A percentile compares a stretch with the other conserved stretches of the same genome.
phyloP scores from a whole-genome alignment of 441 rosid genomes.

The Metrosideros polymorpha region DNA sequence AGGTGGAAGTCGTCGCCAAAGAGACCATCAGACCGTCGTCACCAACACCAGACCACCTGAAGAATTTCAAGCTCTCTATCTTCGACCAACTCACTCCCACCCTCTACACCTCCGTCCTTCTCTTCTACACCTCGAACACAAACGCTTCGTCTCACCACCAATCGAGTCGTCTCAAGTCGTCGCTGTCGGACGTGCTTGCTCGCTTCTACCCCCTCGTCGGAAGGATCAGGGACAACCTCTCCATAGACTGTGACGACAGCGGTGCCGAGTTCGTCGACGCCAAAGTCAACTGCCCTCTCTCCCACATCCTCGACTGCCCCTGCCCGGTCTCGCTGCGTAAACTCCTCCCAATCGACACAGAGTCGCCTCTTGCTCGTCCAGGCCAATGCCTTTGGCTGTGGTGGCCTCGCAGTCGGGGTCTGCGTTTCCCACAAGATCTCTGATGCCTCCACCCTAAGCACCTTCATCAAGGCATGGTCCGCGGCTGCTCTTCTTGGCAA shows the following conservation, averaged over 20 bases:
- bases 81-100: slow-evolving; percentile 4
- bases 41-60: not conserved
- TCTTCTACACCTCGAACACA: not conserved
- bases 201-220: slow-evolving; percentile 6
- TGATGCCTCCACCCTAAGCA: slow-evolving; percentile 1
- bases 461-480: slow-evolving; percentile 4
- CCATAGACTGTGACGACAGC: not conserved
- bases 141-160: not conserved
- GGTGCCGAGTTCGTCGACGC: slow-evolving; percentile 5
- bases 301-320: not conserved
- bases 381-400: slow-evolving; percentile 6
- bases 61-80: not conserved
- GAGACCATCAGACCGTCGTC: not conserved
- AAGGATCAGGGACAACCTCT: not conserved
- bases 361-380: not conserved
- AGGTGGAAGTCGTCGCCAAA: not conserved
- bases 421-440: slow-evolving; percentile 3
- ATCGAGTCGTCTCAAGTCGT: not conserved
- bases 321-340: not conserved
- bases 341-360: not conserved
- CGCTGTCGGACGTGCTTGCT: not conserved
- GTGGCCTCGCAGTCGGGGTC: slow-evolving; percentile 3
- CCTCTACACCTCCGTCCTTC: slow-evolving; percentile 1
- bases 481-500: not conserved
- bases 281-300: not conserved